Evolutionary conservation across 148 eudicot species (phyloP), one percentile per base, ranked within the genome.

Genomic region (Beta vulgaris): DNA sequence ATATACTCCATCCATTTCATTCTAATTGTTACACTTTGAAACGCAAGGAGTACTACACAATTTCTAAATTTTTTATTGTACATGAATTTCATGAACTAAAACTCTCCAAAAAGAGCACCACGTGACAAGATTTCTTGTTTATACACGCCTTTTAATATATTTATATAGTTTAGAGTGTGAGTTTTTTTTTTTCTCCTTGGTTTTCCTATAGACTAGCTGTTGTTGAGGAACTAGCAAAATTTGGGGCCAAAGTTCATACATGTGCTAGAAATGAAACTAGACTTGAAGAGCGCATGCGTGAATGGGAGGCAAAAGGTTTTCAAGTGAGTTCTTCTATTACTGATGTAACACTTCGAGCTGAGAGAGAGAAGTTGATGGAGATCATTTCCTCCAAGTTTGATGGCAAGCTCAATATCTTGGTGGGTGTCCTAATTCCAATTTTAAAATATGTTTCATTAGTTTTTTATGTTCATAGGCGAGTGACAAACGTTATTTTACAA

Each of bases 361-460:
- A 82, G 48, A 68, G 88, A 19, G 80, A 80, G 53, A 58, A 75
- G 29, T 72, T 85, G 3, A 78, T 83, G 76, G 73, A 85, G 46
- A 63, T 39, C 2, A 74, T 85, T 31, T 77, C 86, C 0, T 39
- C 82, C 36, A 26, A 43, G 44, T 85, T 85, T 55, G 21, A 75
- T 80, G 85, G 85, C 73, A 72, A 80, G 54, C 85, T 85, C 53
- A 78, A 82, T 73, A 82, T 85, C 63, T 79, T 85, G 49, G 84
- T 85, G 18, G 21, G 51, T 46, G 18, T 46, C 21, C n/a, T 14
- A n/a, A n/a, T 13, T 46, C 51, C 51, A 46, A 46, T 16, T 13
- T 46, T 14, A 3, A 18, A 4, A 46, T 44, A 14, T 46, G 15
- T 46, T 46, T 19, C 15, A 46, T n/a, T n/a, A n/a, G n/a, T n/a